phyloP scores from a whole-genome alignment of 1,284 basidiomycete species.

The Thelephora terrestris region DNA sequence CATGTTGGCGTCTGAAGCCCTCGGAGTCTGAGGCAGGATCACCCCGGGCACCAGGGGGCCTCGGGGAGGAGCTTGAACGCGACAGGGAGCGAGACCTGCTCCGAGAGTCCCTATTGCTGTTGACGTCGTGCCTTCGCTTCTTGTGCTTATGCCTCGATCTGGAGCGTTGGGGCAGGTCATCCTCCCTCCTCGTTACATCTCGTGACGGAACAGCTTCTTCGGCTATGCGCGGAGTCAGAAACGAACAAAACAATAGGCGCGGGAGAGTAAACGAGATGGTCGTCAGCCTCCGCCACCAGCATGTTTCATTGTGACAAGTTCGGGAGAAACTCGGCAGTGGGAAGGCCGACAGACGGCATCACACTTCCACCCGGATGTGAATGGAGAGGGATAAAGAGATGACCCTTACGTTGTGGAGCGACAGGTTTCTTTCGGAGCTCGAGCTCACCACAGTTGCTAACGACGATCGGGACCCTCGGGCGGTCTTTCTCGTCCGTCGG shows the following conservation, averaged over 20 bases:
- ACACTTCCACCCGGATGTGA: not conserved
- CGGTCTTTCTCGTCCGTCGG: conserved; percentile 61
- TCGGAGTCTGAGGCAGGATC: conserved; percentile 11
- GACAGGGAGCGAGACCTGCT: conserved; percentile 18
- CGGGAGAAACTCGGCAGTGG: too few relatives aligned
- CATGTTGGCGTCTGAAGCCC: conserved; percentile 23
- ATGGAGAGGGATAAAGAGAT: not conserved
- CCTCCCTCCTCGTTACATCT: too few relatives aligned
- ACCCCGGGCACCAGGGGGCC: conserved; percentile 7
- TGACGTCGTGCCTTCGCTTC: conserved; percentile 8
- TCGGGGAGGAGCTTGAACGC: conserved; percentile 13
- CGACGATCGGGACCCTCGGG: conserved; percentile 61
- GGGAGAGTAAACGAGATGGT: too few relatives aligned
- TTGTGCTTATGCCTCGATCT: too few relatives aligned
- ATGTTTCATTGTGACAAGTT: too few relatives aligned
- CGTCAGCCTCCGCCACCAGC: too few relatives aligned
- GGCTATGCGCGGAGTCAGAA: conserved; percentile 3
- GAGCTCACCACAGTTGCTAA: conserved; percentile 79
- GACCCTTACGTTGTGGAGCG: not conserved
- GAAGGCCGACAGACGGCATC: too few relatives aligned
- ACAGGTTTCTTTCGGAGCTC: conserved; percentile 44
- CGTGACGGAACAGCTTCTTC: too few relatives aligned
- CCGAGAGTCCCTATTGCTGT: not conserved
- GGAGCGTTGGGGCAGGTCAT: too few relatives aligned
- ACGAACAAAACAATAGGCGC: too few relatives aligned